phyloP scores from a whole-genome alignment of 2,329 filamentous ascomycete species.

The Immersiporthe knoxdaviesiana region DNA sequence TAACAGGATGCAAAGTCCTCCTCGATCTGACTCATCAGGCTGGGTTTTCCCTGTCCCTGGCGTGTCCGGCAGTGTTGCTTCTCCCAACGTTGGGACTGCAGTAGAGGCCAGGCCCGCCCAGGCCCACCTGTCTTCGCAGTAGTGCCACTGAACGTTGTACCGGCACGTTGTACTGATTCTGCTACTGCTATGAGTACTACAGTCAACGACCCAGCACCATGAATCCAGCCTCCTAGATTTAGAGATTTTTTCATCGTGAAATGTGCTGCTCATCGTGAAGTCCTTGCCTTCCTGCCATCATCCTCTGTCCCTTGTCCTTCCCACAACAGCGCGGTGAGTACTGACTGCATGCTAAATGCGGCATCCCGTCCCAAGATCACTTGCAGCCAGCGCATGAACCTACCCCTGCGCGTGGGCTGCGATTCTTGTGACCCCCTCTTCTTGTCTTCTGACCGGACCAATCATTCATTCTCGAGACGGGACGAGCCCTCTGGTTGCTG shows the following conservation, averaged over 20 bases:
- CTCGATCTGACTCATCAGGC: not conserved
- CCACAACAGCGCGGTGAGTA: not conserved
- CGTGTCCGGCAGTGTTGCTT: not conserved
- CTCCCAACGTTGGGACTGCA: too few relatives aligned
- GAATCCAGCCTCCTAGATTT: not conserved
- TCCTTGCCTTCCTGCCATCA: too few relatives aligned
- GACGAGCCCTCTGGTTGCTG: not conserved
- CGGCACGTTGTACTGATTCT: too few relatives aligned
- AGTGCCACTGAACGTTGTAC: not conserved
- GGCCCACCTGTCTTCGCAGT: not conserved
- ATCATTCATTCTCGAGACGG: not conserved
- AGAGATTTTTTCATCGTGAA: not conserved
- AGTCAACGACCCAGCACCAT: not conserved
- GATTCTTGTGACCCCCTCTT: not conserved
- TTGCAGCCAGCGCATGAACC: slow-evolving; percentile 9
- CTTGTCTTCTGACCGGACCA: slow-evolving; percentile 1
- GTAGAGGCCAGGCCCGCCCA: too few relatives aligned
- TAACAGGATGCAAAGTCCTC: not conserved
- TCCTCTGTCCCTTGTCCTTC: too few relatives aligned
- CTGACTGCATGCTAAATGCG: not conserved
- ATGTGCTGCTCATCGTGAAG: not conserved
- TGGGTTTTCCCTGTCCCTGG: not conserved
- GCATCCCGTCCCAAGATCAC: not conserved
- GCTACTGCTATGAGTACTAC: too few relatives aligned
- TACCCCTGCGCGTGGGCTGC: not conserved